These are phyloP conservation scores for Fusarium incarnatum DNA, from an alignment of 2,329 filamentous ascomycete genomes.

Conservation along the genomic window DNA sequence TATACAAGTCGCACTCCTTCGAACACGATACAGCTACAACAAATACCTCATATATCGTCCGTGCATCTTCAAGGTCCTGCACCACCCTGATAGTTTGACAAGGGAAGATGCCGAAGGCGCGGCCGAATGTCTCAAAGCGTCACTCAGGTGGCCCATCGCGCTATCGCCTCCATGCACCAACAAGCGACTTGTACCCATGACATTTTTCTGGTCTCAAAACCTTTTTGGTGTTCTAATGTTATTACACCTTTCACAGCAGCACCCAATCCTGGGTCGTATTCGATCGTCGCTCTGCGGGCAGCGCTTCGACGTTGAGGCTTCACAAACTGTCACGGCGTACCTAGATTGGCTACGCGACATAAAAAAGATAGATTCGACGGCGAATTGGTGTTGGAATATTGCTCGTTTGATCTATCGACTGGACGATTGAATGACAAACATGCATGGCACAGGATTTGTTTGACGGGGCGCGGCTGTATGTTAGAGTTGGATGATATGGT, in stretches of 20 bases:
- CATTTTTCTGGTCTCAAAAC: slow-evolving; percentile 73
- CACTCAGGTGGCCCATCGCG: slow-evolving; percentile 70
- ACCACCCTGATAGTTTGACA: slow-evolving; percentile 65
- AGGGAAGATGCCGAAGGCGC: slow-evolving; percentile 65
- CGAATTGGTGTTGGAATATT: slow-evolving; percentile 67
- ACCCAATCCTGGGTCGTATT: slow-evolving; percentile 63
- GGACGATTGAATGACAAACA: slow-evolving; percentile 38
- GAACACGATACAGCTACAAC: slow-evolving; percentile 69
- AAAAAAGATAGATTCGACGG: slow-evolving; percentile 64
- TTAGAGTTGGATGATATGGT: slow-evolving; percentile 2
- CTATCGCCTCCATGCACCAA: slow-evolving; percentile 67
- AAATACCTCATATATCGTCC: slow-evolving; percentile 69
- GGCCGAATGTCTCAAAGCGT: slow-evolving; percentile 67
- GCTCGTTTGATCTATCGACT: slow-evolving; percentile 60
- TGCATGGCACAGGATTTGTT: background rate
- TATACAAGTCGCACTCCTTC: slow-evolving; percentile 66
- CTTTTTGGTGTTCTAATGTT: slow-evolving; percentile 69
- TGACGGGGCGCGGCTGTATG: background rate
- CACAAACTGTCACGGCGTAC: slow-evolving; percentile 63
- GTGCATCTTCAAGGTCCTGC: slow-evolving; percentile 69
- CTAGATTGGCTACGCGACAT: slow-evolving; percentile 71
- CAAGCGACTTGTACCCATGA: slow-evolving; percentile 68
- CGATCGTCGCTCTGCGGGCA: slow-evolving; percentile 60
- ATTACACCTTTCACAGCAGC: slow-evolving; percentile 64
- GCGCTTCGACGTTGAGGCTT: slow-evolving; percentile 63